These are phyloP conservation scores for Protea cynaroides DNA, from an alignment of 164 flowering plant species.

Conservation along the genomic window DNA sequence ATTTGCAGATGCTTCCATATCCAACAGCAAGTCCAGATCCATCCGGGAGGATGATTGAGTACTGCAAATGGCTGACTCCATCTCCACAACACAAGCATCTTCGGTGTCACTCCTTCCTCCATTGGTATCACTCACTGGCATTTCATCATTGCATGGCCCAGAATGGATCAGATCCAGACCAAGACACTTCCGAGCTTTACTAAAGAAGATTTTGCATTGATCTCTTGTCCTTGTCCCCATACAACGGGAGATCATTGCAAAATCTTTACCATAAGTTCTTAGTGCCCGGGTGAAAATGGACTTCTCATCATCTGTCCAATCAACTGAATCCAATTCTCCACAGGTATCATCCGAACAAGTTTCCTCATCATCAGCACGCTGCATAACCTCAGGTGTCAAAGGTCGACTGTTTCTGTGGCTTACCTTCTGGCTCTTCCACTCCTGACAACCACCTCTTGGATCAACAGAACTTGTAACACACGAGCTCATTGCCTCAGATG, in stretches of 20 bases:
- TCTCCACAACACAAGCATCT: slow-evolving; percentile 59
- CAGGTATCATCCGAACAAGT: slow-evolving; percentile 91
- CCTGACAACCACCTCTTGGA: slow-evolving; percentile 49
- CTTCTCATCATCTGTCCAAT: slow-evolving; percentile 96
- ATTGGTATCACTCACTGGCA: slow-evolving; percentile 42
- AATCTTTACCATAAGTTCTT: slow-evolving; percentile 75
- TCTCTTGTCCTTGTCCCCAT: slow-evolving; percentile 64
- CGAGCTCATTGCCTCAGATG: slow-evolving; percentile 92
- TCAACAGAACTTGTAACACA: slow-evolving; percentile 77
- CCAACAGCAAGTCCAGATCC: slow-evolving; percentile 37
- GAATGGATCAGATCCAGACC: slow-evolving; percentile 57
- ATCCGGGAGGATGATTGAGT: slow-evolving; percentile 36
- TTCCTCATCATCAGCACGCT: slow-evolving; percentile 58
- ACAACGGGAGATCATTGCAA: slow-evolving; percentile 57
- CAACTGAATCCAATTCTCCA: slow-evolving; percentile 64
- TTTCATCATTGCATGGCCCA: slow-evolving; percentile 29
- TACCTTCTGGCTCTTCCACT: slow-evolving; percentile 40
- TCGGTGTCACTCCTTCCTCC: slow-evolving; percentile 74
- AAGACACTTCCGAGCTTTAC: slow-evolving; percentile 85
- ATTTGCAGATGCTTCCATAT: slow-evolving; percentile 24
- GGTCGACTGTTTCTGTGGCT: slow-evolving; percentile 27
- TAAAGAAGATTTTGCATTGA: slow-evolving; percentile 85
- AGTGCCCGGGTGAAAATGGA: slow-evolving; percentile 60
- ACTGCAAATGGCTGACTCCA: slow-evolving; percentile 45
- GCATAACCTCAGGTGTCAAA: slow-evolving; percentile 53